Conservation (phyloP, 164 flowering plant genomes). For the Vitis vinifera region DNA sequence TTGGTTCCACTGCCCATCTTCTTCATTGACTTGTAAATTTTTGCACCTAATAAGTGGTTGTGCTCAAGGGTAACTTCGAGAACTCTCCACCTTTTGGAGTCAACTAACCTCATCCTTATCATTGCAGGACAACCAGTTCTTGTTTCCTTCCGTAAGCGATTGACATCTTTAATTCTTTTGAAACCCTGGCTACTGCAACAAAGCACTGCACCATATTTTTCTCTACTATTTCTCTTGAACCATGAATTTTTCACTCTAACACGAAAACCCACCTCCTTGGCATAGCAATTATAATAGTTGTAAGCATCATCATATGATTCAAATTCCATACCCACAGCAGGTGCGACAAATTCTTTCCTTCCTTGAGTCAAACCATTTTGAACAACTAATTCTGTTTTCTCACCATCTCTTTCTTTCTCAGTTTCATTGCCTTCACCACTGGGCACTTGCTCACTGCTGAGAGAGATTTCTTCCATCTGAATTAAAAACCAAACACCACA, state of each 20-base stretch:
- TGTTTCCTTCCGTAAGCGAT: conserved; percentile 56
- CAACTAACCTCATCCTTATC: conserved; percentile 59
- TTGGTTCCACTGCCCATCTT: conserved; percentile 33
- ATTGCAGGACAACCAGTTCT: conserved; percentile 80
- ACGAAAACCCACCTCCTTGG: conserved; percentile 62
- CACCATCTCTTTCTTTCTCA: conserved; percentile 24
- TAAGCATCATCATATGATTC: conserved; percentile 77
- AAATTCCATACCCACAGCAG: conserved; percentile 73
- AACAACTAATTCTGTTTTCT: conserved; percentile 19
- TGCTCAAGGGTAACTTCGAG: conserved; percentile 61
- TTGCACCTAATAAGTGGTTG: conserved; percentile 54
- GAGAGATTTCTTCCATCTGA: conserved; percentile 39
- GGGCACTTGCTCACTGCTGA: conserved; percentile 20
- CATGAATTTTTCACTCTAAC: conserved; percentile 71
- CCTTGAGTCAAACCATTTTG: conserved; percentile 28
- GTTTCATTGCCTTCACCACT: conserved; percentile 24
- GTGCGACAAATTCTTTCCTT: conserved; percentile 58
- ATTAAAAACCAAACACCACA: background rate
- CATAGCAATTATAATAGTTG: conserved; percentile 63
- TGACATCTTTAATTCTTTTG: conserved; percentile 66
- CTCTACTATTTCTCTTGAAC: conserved; percentile 60
- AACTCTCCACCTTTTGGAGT: conserved; percentile 66
- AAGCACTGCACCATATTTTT: conserved; percentile 65
- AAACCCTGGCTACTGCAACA: conserved; percentile 76
- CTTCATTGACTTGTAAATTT: conserved; percentile 41